Base-by-base conservation (phyloP, 352 stramenopile species). In the Phytopythium aichiense region DNA sequence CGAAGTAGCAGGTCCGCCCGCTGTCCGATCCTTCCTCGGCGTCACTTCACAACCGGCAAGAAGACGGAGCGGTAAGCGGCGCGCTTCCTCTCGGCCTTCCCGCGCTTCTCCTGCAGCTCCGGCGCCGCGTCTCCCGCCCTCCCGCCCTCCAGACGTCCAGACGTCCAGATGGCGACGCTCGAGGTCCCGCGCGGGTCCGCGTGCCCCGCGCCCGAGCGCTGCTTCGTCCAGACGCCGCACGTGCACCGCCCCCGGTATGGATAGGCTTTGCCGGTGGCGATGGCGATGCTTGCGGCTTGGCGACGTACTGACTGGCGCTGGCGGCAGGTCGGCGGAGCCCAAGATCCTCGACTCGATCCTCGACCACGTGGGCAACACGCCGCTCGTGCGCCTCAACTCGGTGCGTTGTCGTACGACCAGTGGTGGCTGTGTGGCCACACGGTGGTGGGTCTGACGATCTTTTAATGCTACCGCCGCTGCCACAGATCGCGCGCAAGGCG, bases 301-400 rank as follows among this genome's bases (percentile, higher is more conserved):
- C 31, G 31, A 9, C 5, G 31, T 9, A 37, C 31, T 37, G 9
- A 37, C 31, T 23, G 5, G 31, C 31, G 31, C 31, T 37, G 31
- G 31, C n/a, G 37, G 15, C 40, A 87, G 72, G 38, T 66, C 59
- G 20, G 46, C 73, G 4, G 73, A 88, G 73, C 81, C 81, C 45
- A 93, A 94, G 67, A 97, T 98, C 71, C 81, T 98, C 35, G 90
- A 98, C 73, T 92, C 81, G 31, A 94, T 98, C 67, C 70, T 98
- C 22, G 90, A 98, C 43, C 88, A 97, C 63, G 86, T 99, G 35
- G 96, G 96, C 53, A 94, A 97, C 74, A 99, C 96, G 64, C 96
- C 96, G 33, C 75, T 99, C 28, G 92, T 99, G 56, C 88, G 92
- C 37, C 77, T 98, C 12, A 94, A 97, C 65, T 84, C 65, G n/a